phyloP scores from a whole-genome alignment of 1,139 yeast genomes.

The Debaryomycetaceae sp. region DNA sequence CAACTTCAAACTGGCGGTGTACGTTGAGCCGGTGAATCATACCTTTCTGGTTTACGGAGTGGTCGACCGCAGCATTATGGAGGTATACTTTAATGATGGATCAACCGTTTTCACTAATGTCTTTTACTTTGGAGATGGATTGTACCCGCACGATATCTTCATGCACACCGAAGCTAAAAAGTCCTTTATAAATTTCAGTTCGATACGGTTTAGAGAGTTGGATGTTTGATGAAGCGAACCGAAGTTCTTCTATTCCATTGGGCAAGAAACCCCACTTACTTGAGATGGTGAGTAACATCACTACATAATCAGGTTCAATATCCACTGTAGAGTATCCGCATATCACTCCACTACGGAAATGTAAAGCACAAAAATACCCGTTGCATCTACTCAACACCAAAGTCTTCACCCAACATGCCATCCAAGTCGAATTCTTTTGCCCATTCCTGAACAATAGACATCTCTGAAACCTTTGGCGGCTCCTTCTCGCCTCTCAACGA shows the following conservation, averaged over 20 bases:
- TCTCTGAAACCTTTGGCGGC: conserved; percentile 53
- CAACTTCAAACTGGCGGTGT: neutral
- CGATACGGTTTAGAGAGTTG: too few relatives aligned
- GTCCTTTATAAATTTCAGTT: neutral
- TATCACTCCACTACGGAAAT: too few relatives aligned
- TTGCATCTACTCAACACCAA: conserved; percentile 10
- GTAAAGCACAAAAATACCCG: neutral
- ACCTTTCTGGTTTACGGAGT: neutral
- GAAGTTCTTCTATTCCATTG: neutral
- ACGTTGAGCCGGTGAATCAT: neutral
- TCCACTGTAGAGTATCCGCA: too few relatives aligned
- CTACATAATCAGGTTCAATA: neutral
- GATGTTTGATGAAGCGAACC: too few relatives aligned
- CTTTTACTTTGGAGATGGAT: neutral
- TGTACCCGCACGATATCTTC: neutral
- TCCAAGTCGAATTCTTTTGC: conserved; percentile 90
- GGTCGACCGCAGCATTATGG: neutral
- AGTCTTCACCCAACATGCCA: conserved; percentile 47
- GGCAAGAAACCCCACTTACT: neutral
- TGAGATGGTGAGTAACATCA: neutral
- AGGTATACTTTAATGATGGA: conserved; percentile 1
- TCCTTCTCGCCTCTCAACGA: conserved; percentile 36
- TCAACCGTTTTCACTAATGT: neutral
- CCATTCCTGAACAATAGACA: conserved; percentile 83
- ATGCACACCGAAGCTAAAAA: neutral